Evolutionary conservation across 148 eudicot species (phyloP).

Genomic region (Diospyros kaki): DNA sequence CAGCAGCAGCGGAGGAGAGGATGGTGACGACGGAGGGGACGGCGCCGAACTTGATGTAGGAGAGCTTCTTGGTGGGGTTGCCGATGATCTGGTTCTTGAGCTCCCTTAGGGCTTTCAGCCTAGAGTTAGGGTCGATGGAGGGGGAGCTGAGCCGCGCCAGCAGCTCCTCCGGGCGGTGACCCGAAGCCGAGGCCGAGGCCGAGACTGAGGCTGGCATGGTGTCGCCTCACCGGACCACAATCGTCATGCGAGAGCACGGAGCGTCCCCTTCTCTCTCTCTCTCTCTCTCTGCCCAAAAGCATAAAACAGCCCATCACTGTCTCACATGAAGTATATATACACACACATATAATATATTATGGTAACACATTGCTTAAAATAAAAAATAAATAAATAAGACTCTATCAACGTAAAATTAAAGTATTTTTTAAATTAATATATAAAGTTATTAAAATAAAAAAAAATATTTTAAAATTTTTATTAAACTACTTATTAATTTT

Average conservation of each 20-base stretch:
- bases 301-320: no score
- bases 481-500: no score
- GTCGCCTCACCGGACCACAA: constrained; percentile 23
- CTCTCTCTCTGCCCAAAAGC: no score
- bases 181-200: constrained; percentile 10
- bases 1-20: constrained; percentile 28
- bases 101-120: constrained; percentile 71
- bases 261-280: no score
- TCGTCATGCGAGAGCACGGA: constrained; percentile 18
- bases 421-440: no score
- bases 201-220: constrained; percentile 54
- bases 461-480: no score
- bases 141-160: constrained; percentile 48
- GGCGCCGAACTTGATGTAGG: constrained; percentile 72
- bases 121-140: constrained; percentile 35
- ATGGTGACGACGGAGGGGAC: constrained; percentile 61
- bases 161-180: constrained; percentile 50
- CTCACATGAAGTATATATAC: no score
- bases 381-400: no score
- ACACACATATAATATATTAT: no score
- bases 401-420: no score
- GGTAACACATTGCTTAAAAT: no score
- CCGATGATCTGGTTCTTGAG: constrained; percentile 95
- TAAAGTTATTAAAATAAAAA: no score
- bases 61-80: constrained; percentile 80